Evolutionary conservation across 2,329 filamentous ascomycete genomes (phyloP), one percentile per base, ranked within the genome.

Genomic region (Ophiostoma sp.): DNA sequence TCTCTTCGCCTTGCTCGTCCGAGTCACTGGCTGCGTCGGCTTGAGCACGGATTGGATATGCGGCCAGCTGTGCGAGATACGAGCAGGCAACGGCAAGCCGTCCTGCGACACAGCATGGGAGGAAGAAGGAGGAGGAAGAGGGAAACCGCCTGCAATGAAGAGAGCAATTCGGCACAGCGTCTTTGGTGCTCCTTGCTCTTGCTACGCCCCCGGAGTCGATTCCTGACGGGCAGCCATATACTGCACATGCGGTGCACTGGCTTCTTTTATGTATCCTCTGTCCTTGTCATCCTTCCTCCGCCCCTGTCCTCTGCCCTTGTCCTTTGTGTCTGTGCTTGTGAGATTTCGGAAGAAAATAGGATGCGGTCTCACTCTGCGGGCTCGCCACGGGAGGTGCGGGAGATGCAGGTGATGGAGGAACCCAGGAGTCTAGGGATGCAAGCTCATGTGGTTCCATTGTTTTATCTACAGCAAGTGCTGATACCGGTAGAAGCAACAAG

Each of bases 271-370:
- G 27, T 31, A 3, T 3, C 27, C 27, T 31, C 27, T 1, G 27
- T 3, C 27, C 27, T 31, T 3, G 27, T 31, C 27, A 31, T 31
- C 27, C 3, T 1, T 3, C 27, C 27, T 31, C 27, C 3, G 27
- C 27, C 27, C 27, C 39, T 52, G 44, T 17, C 33, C 44, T 17
- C 20, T 48, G 44, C 27, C 27, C 27, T 31, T 31, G 5, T 20
- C n/a, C 15, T 13, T 52, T 52, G 48, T 52, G 48, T 52, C 48
- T 48, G 57, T 62, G 15, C 52, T 62, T 62, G 57, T 62, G 57
- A 62, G 57, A 62, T 62, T 35, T 35, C 57, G 57, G 57, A 31
- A 62, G 57, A 62, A 33, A 62, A 62, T 17, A 33, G 7, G 23
- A 10, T n/a, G 52, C n/a, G n/a, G 52, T 54, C 52, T 54, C 2